phyloP scores from a whole-genome alignment of 1,139 yeast species.

The Lodderomyces beijingensis region DNA sequence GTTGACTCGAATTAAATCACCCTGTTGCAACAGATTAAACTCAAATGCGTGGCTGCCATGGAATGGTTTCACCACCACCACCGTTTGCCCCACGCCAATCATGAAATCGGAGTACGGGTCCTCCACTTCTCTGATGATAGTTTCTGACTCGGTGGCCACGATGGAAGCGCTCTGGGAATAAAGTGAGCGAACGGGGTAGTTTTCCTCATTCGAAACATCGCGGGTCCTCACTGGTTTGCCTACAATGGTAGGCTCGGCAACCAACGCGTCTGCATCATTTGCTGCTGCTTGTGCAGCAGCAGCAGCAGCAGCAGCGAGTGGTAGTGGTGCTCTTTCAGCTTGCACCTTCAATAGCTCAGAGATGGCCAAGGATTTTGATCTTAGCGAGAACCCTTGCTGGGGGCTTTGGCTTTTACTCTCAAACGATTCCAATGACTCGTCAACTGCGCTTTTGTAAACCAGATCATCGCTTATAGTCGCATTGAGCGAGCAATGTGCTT shows the following conservation, averaged over 20 bases:
- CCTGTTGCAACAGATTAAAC: slow-evolving; percentile 25
- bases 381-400: no score
- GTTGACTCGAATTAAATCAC: slow-evolving; percentile 31
- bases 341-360: background rate
- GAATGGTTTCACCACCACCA: slow-evolving; percentile 33
- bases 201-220: no score
- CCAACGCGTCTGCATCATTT: slow-evolving; percentile 5
- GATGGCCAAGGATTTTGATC: background rate
- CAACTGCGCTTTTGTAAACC: slow-evolving; percentile 17
- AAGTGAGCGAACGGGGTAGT: no score
- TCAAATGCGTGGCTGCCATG: slow-evolving; percentile 21
- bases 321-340: no score
- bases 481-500: no score
- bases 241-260: slow-evolving; percentile 1
- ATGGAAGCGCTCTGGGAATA: no score
- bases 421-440: slow-evolving; percentile 15
- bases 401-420: background rate
- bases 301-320: no score
- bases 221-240: slow-evolving; percentile 1
- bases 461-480: no score
- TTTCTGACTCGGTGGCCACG: no score
- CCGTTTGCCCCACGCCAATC: slow-evolving; percentile 31
- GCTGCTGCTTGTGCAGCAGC: slow-evolving; percentile 1
- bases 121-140: slow-evolving; percentile 14
- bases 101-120: slow-evolving; percentile 28